These are phyloP conservation scores for Tricholoma flavovirens DNA, from an alignment of 768 basidiomycete genomes.

Conservation along the genomic window DNA sequence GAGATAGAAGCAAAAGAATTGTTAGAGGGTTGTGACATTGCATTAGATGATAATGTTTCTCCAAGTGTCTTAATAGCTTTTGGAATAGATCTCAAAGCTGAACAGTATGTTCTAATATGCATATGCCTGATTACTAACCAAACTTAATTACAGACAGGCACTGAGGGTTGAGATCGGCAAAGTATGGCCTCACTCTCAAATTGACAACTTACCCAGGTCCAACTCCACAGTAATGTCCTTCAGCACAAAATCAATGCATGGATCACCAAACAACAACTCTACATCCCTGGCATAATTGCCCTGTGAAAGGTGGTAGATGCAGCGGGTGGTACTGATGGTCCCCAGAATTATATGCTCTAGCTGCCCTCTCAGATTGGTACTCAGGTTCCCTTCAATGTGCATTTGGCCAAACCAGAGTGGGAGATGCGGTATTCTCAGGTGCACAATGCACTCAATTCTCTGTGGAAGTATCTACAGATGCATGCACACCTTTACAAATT, in stretches of 20 bases:
- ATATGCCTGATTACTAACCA: too few relatives aligned
- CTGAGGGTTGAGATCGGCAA: too few relatives aligned
- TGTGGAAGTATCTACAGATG: slow-evolving; percentile 6
- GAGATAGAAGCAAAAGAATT: too few relatives aligned
- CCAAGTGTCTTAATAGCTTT: too few relatives aligned
- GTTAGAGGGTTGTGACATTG: slow-evolving; percentile 3
- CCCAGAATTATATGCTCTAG: too few relatives aligned
- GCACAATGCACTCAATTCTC: too few relatives aligned
- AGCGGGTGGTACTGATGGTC: neutral
- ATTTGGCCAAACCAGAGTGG: slow-evolving; percentile 8
- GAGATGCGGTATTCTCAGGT: slow-evolving; percentile 7
- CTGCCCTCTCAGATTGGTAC: neutral
- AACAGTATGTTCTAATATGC: slow-evolving; percentile 13
- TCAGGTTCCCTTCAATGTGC: neutral
- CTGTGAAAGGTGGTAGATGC: neutral
- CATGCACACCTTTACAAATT: slow-evolving; percentile 5
- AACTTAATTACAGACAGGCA: too few relatives aligned
- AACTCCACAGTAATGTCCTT: neutral
- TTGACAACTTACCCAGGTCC: neutral
- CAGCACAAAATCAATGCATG: too few relatives aligned
- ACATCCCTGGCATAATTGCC: neutral
- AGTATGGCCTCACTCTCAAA: neutral
- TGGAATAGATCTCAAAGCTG: slow-evolving; percentile 14
- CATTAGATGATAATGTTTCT: too few relatives aligned
- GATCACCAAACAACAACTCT: slow-evolving; percentile 4